A percentile compares a stretch with the other conserved stretches of the same genome.
Conservation (phyloP, 345 rosid genomes). For the Eucalyptus dawsonii region DNA sequence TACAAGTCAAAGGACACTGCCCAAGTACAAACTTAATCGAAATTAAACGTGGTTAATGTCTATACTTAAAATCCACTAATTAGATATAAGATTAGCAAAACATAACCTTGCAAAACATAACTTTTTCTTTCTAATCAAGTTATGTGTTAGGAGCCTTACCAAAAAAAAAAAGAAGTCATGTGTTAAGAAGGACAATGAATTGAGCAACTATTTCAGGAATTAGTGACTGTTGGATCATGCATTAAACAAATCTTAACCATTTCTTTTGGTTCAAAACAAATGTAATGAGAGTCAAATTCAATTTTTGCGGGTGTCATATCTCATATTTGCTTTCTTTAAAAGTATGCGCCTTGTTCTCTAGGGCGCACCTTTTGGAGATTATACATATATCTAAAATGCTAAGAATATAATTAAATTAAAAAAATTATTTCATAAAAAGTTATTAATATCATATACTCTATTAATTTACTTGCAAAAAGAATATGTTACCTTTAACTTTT, state of each 20-base stretch:
- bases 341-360: neutral
- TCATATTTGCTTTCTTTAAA: neutral
- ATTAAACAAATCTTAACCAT: no score
- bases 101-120: neutral
- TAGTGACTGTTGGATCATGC: neutral
- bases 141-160: no score
- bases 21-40: no score
- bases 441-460: no score
- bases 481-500: no score
- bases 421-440: neutral
- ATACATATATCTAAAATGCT: neutral
- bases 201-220: no score
- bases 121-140: neutral
- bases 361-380: neutral
- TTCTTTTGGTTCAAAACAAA: accelerated
- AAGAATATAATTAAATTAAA: neutral
- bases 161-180: no score
- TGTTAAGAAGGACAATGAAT: no score
- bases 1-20: no score
- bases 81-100: neutral
- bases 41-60: no score
- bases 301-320: neutral
- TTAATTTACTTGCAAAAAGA: no score
- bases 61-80: no score
- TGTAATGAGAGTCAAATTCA: neutral